A percentile compares a stretch with the other conserved stretches of the same genome.
Evolutionary conservation across 1,284 basidiomycete genomes (phyloP).

Genomic region (Fomitiporia mediterranea): DNA sequence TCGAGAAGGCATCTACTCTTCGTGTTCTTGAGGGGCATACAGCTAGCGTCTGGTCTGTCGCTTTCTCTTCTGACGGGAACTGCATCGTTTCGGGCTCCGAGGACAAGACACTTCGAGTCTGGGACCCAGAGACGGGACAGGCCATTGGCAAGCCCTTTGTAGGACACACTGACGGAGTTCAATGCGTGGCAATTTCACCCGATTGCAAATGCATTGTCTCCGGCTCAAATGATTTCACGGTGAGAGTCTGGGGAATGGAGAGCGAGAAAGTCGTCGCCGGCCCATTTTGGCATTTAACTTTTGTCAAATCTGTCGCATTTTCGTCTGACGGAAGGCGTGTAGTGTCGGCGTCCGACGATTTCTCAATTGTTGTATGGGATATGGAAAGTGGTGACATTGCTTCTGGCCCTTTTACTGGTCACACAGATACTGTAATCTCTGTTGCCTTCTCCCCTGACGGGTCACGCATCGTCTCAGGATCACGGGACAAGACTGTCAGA

Average conservation of each 20-base stretch:
- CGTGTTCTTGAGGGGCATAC: neutral
- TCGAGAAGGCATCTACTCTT: neutral
- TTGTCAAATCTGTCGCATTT: neutral
- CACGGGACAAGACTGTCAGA: neutral
- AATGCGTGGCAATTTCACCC: slow-evolving; percentile 8
- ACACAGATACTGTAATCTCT: neutral
- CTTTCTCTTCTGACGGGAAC: neutral
- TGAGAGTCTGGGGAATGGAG: slow-evolving; percentile 1
- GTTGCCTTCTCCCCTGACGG: neutral
- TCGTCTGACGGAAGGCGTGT: neutral
- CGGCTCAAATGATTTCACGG: slow-evolving; percentile 18
- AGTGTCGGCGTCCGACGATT: neutral
- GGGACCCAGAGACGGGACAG: neutral
- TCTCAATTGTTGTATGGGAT: neutral
- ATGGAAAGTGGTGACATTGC: neutral
- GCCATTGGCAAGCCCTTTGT: neutral
- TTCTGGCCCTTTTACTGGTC: no score
- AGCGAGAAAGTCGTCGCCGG: neutral
- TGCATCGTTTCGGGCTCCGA: neutral
- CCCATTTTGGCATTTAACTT: neutral
- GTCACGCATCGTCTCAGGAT: neutral
- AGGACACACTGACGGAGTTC: slow-evolving; percentile 3
- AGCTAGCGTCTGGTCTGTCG: neutral
- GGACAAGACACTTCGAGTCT: neutral
- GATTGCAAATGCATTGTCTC: slow-evolving; percentile 24